These are phyloP conservation scores for Myxozyma monticola DNA, from an alignment of 805 yeast genomes.

Conservation along the genomic window DNA sequence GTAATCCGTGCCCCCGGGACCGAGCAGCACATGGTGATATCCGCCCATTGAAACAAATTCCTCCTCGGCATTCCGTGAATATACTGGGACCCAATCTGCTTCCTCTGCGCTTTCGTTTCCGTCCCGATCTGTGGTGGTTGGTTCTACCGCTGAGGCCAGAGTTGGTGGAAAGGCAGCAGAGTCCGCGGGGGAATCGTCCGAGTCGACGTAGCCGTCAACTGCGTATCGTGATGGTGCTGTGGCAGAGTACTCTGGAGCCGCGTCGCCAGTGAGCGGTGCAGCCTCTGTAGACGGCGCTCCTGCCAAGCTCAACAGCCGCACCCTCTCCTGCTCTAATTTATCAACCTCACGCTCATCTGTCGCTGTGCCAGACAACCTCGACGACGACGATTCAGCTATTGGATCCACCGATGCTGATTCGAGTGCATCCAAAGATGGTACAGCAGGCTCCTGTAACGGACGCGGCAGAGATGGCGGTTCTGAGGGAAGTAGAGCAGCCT, in stretches of 20 bases:
- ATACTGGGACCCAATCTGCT: conserved; percentile 26
- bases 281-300: conserved; percentile 13
- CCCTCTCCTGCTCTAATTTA: conserved; percentile 25
- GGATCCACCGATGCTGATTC: not conserved
- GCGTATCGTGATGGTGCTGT: conserved; percentile 12
- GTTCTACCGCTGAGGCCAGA: not conserved
- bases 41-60: conserved; percentile 25
- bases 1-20: conserved; percentile 1
- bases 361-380: not conserved
- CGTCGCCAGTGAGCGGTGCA: not conserved
- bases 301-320: conserved; percentile 8
- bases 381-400: not conserved
- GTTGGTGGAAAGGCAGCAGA: not conserved
- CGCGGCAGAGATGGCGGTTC: conserved; percentile 41
- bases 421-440: conserved; percentile 12
- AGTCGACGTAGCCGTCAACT: conserved; percentile 8
- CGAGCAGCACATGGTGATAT: conserved; percentile 12
- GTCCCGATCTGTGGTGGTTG: not conserved
- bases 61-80: conserved; percentile 21
- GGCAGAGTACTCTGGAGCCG: conserved; percentile 17
- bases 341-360: conserved; percentile 1
- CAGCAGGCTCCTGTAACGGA: not conserved
- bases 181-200: not conserved
- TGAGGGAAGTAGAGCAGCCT: conserved; percentile 64
- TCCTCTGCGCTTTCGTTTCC: not conserved